These are phyloP conservation scores for Phytophthora gonapodyides DNA, from an alignment of 352 stramenopile genomes.

Conservation along the genomic window DNA sequence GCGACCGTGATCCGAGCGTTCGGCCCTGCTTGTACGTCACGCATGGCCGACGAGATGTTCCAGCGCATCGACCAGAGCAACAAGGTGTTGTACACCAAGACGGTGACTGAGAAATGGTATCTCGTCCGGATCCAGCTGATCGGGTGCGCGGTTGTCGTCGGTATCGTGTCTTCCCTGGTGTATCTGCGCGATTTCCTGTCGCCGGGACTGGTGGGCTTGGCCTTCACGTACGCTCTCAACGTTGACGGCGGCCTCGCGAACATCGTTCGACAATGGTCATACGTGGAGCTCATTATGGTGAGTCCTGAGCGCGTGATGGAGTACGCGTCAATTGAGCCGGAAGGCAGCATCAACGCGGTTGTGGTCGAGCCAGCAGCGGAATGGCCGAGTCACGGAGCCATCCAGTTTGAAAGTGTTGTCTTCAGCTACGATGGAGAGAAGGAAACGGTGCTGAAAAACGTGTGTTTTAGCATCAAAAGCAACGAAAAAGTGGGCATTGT, in stretches of 20 bases:
- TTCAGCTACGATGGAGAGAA: slow-evolving; percentile 25
- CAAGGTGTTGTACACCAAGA: background rate
- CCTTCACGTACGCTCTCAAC: slow-evolving; percentile 80
- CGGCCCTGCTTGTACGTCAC: slow-evolving; percentile 11
- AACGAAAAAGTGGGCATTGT: slow-evolving; percentile 86
- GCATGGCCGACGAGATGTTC: slow-evolving; percentile 9
- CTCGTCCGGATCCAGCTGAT: slow-evolving; percentile 33
- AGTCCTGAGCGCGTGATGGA: slow-evolving; percentile 47
- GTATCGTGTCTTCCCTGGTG: slow-evolving; percentile 25
- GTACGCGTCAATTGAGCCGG: slow-evolving; percentile 16
- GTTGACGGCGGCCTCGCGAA: slow-evolving; percentile 77
- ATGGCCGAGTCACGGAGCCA: slow-evolving; percentile 8
- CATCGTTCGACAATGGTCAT: slow-evolving; percentile 45
- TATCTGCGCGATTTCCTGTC: slow-evolving; percentile 27
- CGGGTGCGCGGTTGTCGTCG: slow-evolving; percentile 25
- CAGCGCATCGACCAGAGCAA: slow-evolving; percentile 2
- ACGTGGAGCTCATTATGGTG: slow-evolving; percentile 59
- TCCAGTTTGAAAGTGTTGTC: slow-evolving; percentile 21
- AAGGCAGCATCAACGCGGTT: background rate
- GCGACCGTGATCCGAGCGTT: slow-evolving; percentile 31
- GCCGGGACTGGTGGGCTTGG: slow-evolving; percentile 63
- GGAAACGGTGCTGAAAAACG: slow-evolving; percentile 12
- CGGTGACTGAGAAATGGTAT: slow-evolving; percentile 30
- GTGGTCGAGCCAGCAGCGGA: slow-evolving; percentile 14
- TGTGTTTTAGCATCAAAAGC: slow-evolving; percentile 25